These are phyloP conservation scores for Psilocybe mexicana DNA, from an alignment of 1,284 basidiomycete genomes.

Conservation along the genomic window DNA sequence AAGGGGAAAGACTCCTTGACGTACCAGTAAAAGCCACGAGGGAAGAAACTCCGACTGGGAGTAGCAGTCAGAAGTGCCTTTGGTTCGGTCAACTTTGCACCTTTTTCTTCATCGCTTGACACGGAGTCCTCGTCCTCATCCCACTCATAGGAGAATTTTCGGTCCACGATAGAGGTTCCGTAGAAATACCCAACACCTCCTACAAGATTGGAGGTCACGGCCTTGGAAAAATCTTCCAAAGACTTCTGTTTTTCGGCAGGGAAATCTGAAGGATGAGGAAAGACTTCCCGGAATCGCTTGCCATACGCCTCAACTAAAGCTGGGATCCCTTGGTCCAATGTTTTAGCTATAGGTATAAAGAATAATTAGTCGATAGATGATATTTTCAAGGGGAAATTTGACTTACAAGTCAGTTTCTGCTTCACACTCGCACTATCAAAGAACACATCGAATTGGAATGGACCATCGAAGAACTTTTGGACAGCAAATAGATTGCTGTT, in stretches of 20 bases:
- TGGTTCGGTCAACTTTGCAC: slow-evolving; percentile 72
- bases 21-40: slow-evolving; percentile 94
- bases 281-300: slow-evolving; percentile 65
- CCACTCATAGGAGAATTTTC: slow-evolving; percentile 84
- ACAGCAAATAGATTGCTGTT: slow-evolving; percentile 83
- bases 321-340: slow-evolving; percentile 68
- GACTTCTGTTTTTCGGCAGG: slow-evolving; percentile 46
- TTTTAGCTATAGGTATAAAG: slow-evolving; percentile 42
- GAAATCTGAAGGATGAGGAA: slow-evolving; percentile 66
- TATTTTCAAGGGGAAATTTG: not conserved
- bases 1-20: slow-evolving; percentile 12
- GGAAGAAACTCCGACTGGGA: slow-evolving; percentile 94
- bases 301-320: slow-evolving; percentile 66
- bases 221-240: slow-evolving; percentile 78
- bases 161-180: slow-evolving; percentile 87
- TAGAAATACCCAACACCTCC: slow-evolving; percentile 95
- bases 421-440: slow-evolving; percentile 74
- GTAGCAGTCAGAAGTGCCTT: slow-evolving; percentile 87
- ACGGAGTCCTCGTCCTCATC: slow-evolving; percentile 74
- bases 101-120: slow-evolving; percentile 44
- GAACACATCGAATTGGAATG: slow-evolving; percentile 86
- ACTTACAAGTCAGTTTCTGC: slow-evolving; percentile 62
- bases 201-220: slow-evolving; percentile 85
- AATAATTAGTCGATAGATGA: not conserved
- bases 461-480: slow-evolving; percentile 82